Conservation (phyloP, 805 yeast genomes). For the Candida taoyuanica region DNA sequence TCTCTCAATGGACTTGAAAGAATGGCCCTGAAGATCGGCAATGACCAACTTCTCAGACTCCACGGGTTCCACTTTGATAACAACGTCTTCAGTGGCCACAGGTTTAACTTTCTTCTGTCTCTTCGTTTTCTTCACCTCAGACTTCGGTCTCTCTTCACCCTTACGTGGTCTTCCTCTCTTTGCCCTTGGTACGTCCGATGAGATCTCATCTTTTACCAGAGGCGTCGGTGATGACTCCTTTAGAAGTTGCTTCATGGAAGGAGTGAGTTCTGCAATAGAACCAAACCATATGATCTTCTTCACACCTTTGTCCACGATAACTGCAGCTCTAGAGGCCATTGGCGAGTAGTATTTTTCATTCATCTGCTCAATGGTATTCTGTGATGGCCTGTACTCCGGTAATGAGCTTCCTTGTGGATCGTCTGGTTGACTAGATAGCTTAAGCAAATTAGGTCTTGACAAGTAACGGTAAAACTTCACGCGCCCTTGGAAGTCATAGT, state of each 20-base stretch:
- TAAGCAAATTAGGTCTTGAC: conserved; percentile 37
- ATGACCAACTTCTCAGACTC: conserved; percentile 10
- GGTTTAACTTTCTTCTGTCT: conserved; percentile 3
- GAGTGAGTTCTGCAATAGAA: not conserved
- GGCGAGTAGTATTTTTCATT: conserved; percentile 26
- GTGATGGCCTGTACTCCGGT: conserved; percentile 16
- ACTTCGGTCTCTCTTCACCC: conserved; percentile 20
- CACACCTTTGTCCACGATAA: conserved; percentile 5
- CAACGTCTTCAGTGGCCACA: not conserved
- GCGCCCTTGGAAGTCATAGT: conserved; percentile 71
- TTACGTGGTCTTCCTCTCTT: conserved; percentile 27
- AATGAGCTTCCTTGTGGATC: conserved; percentile 29
- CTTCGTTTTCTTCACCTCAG: conserved; percentile 10
- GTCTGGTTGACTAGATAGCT: conserved; percentile 26
- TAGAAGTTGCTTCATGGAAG: conserved; percentile 6
- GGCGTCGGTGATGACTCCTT: conserved; percentile 2
- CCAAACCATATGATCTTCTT: conserved; percentile 19
- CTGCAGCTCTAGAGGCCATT: conserved; percentile 16
- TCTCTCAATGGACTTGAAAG: conserved; percentile 42
- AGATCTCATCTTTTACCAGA: not conserved
- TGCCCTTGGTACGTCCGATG: conserved; percentile 3
- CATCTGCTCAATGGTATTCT: conserved; percentile 16
- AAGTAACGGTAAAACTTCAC: conserved; percentile 66
- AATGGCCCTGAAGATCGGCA: conserved; percentile 35
- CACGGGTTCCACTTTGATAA: not conserved